Evolutionary conservation across 2,329 filamentous ascomycete species (phyloP), one percentile per base, ranked within the genome.

Genomic region (Westerdykella sp.): DNA sequence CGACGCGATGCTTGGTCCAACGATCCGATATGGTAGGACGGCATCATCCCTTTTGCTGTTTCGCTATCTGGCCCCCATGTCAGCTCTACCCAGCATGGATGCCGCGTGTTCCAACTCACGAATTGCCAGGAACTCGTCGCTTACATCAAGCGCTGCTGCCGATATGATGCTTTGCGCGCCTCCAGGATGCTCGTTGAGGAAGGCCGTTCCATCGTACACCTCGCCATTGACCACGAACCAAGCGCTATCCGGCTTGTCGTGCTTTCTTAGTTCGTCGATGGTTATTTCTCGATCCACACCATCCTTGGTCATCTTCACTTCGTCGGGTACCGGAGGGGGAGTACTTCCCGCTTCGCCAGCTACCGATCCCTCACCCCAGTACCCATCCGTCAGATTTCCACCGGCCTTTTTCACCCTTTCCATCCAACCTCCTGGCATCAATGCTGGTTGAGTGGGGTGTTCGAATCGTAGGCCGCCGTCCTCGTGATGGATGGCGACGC

Each of bases 161-260:
- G 83, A 83, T 41, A 84, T 76, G 59, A 96, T 95, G 56, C 87
- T 93, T 50, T 85, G 80, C 2, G 87, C 87, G 40, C 90, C 90
- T 40, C 90, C 90, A 0, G 90, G 90, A 62, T 96, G 90, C 1
- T 75, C 84, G 48, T 88, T 78, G 12, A 96, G 70, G 61, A 93
- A 96, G 2, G 70, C 68, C 1, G 85, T 90, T 5, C 89, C 90
- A 57, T 95, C 84, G 55, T 94, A 96, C 0, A 96, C 88, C 56
- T 96, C 82, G 0, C 88, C 86, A 45, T 90, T 83, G 10, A 96
- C 77, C 4, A 95, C 82, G 57, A 96, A 95, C 88, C 89, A 95
- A 1, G 88, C 87, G 22, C 78, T 72, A 1, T 78, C 67, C 30
- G 83, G 78, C 13, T 69, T 75, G 18, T 79, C 77, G 54, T 94